Percentiles rank a stretch among this genome's conserved stretches.
These are phyloP conservation scores for Pythium volutum DNA, from an alignment of 352 stramenopile genomes.

Conservation along the genomic window DNA sequence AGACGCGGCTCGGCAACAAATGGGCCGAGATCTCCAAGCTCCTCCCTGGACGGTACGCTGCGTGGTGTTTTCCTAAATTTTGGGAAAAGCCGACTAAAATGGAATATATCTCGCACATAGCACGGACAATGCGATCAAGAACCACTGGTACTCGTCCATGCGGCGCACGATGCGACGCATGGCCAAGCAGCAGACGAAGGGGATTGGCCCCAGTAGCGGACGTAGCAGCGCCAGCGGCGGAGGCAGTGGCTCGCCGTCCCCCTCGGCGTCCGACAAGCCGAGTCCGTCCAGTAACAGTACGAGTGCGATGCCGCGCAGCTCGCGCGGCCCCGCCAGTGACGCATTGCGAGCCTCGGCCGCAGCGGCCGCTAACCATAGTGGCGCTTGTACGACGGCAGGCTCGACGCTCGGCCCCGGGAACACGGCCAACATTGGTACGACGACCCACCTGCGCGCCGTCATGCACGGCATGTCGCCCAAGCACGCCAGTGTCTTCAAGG, in stretches of 20 bases:
- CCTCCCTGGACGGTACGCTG: slow-evolving; percentile 82
- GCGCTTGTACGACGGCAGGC: no score
- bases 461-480: slow-evolving; percentile 54
- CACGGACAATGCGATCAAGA: slow-evolving; percentile 89
- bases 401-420: slow-evolving; percentile 20
- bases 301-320: neutral
- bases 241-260: neutral
- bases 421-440: slow-evolving; percentile 30
- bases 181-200: slow-evolving; percentile 85
- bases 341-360: neutral
- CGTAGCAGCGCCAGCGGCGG: slow-evolving; percentile 23
- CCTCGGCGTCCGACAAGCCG: neutral
- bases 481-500: slow-evolving; percentile 63
- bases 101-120: slow-evolving; percentile 21
- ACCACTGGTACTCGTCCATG: slow-evolving; percentile 92
- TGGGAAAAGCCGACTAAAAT: no score
- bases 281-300: neutral
- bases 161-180: slow-evolving; percentile 87
- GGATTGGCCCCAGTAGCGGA: slow-evolving; percentile 32
- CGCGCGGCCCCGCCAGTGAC: neutral
- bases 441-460: slow-evolving; percentile 23
- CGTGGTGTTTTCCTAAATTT: neutral
- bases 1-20: slow-evolving; percentile 93
- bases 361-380: neutral
- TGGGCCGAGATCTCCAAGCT: slow-evolving; percentile 98